Evolutionary conservation across 2,329 filamentous ascomycete genomes (phyloP), one percentile per base, ranked within the genome.

Genomic region (Penicillium fuscoglaucum): DNA sequence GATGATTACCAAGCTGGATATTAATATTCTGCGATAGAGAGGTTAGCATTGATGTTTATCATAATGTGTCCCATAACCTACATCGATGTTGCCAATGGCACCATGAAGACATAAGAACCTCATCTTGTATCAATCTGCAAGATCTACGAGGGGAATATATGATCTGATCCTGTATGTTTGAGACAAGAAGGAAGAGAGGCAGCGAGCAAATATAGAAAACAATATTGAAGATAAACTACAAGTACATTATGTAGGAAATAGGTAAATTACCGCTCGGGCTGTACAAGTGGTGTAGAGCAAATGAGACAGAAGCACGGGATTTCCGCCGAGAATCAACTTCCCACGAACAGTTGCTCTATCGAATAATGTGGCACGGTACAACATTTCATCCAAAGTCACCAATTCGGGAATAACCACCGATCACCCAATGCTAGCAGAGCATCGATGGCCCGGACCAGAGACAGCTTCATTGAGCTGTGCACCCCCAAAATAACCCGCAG

Each of bases 101-200:
- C 69, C 69, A 45, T 70, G 69, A 37, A 70, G 63, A 49, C 69
- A 70, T 19, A 70, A 31, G 48, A 70, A 70, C 26, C 64, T 60
- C 69, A 71, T 70, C 44, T 21, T 40, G 12, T 62, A 51, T 19
- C 45, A 33, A 52, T 15, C 47, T 56, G 35, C 48, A 58, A 46
- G 1, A 28, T 37, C 21, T 17, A 21, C 6, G 9, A 2, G 48
- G 37, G 21, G 29, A 21, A 44, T 26, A 9, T 50, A 21, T 37
- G 10, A 53, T 35, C 21, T n/a, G 51, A 40, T 6, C 8, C 13
- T 31, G 72, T 5, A 54, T 47, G 44, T 40, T 58, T 35, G 54
- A 52, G 55, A 45, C 45, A 45, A 13, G 28, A 15, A 9, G 4
- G 28, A 4, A 13, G 15, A 35, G 24, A 39, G 19, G 41, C 1